Evolutionary conservation across 169 alveolate genomes (phyloP).

Genomic region (Cryptosporidium sp.): DNA sequence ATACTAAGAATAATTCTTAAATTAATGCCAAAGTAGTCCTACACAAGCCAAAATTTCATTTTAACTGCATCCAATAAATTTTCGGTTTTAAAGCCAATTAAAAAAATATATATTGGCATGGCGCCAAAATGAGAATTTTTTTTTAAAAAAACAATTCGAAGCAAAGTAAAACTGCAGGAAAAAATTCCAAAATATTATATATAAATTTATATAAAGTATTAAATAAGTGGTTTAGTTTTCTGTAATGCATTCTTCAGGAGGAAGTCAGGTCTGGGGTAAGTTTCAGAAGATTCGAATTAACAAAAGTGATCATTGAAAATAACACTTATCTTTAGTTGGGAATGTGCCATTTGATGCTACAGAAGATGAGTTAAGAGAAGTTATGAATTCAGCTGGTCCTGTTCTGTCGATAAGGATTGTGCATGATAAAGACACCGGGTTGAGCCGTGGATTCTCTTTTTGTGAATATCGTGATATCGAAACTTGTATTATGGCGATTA

Average conservation of each 20-base stretch:
- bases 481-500: conserved; percentile 79
- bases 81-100: too few species aligned
- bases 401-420: conserved; percentile 78
- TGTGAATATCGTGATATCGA: conserved; percentile 81
- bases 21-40: too few species aligned
- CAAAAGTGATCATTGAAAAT: neutral
- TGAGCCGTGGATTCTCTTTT: conserved; percentile 81
- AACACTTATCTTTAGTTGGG: conserved; percentile 65
- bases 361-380: conserved; percentile 80
- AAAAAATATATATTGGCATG: neutral
- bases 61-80: too few species aligned
- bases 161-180: neutral
- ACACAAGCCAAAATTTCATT: neutral
- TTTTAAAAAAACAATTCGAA: too few species aligned
- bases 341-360: conserved; percentile 81
- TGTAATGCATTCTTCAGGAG: conserved; percentile 68
- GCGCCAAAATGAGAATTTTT: neutral
- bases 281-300: neutral
- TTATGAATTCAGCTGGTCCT: conserved; percentile 78
- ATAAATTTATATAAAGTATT: neutral
- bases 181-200: neutral
- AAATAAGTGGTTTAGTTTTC: neutral
- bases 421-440: conserved; percentile 79
- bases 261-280: conserved; percentile 76
- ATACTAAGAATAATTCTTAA: too few species aligned